These are phyloP conservation scores for Alternaria sp. DNA, from an alignment of 2,329 filamentous ascomycete species.

Conservation along the genomic window DNA sequence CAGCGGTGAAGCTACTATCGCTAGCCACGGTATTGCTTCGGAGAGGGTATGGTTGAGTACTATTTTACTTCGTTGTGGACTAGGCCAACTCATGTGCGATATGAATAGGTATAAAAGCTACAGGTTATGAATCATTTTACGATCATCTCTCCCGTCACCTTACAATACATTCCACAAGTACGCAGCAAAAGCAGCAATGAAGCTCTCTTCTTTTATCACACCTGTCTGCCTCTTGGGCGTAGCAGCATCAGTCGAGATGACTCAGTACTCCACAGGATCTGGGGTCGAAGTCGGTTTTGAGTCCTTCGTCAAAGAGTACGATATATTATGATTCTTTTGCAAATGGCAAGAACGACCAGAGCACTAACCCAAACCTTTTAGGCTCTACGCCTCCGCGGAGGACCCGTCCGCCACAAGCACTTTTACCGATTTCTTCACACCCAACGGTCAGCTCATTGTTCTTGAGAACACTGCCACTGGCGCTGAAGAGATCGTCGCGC, in stretches of 20 bases:
- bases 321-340: neutral
- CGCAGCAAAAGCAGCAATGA: neutral
- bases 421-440: constrained; percentile 8
- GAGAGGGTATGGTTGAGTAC: neutral
- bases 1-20: neutral
- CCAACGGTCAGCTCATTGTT: constrained; percentile 2
- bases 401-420: constrained; percentile 1
- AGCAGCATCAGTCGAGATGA: constrained; percentile 6
- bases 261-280: neutral
- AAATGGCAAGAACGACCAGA: neutral
- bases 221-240: constrained; percentile 1
- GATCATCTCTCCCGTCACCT: neutral
- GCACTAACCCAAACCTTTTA: neutral
- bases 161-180: neutral
- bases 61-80: neutral
- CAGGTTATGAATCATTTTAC: neutral
- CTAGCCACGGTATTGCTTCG: neutral
- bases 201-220: neutral
- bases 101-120: neutral
- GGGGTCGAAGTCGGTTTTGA: constrained; percentile 1
- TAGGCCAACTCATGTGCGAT: neutral
- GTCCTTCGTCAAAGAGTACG: constrained; percentile 1
- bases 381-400: constrained; percentile 5
- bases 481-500: constrained; percentile 1
- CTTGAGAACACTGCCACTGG: neutral